phyloP scores from a whole-genome alignment of 2,329 filamentous ascomycete genomes.

The Fusarium coffeatum region DNA sequence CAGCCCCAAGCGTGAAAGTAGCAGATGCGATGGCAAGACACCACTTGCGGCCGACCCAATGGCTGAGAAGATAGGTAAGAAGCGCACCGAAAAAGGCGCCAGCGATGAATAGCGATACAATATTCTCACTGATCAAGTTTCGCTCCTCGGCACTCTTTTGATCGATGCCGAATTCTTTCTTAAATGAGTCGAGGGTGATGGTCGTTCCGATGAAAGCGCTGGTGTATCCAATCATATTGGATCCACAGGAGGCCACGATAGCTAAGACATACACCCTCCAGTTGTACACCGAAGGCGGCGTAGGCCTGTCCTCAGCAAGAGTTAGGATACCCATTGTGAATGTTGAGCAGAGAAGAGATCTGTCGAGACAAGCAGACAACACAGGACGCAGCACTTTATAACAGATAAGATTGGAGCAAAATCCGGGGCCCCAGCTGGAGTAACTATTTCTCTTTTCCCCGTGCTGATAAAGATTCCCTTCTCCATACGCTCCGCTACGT shows the following conservation, averaged over 20 bases:
- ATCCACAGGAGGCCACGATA: conserved; percentile 52
- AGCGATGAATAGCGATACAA: conserved; percentile 73
- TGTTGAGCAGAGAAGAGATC: background rate
- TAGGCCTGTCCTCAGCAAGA: conserved; percentile 52
- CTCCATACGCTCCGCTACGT: conserved; percentile 24
- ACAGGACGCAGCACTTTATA: conserved; percentile 12
- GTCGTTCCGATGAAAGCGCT: conserved; percentile 76
- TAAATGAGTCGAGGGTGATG: conserved; percentile 70
- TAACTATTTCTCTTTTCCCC: conserved; percentile 12
- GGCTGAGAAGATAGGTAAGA: conserved; percentile 60
- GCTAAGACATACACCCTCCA: conserved; percentile 51
- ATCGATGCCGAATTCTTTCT: conserved; percentile 67
- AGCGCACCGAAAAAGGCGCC: conserved; percentile 77
- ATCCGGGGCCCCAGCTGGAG: conserved; percentile 28
- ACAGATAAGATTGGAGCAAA: conserved; percentile 1
- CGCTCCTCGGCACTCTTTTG: conserved; percentile 55
- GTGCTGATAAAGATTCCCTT: conserved; percentile 20
- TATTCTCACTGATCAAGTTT: conserved; percentile 47
- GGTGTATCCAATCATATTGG: conserved; percentile 56
- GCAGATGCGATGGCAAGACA: conserved; percentile 54
- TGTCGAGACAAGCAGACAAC: background rate
- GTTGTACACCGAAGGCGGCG: conserved; percentile 54
- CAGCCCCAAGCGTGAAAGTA: conserved; percentile 55
- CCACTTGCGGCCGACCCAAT: conserved; percentile 38
- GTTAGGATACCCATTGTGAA: conserved; percentile 47